Evolutionary conservation across 2,329 filamentous ascomycete genomes (phyloP), one percentile per base, ranked within the genome.

Genomic region (Fusarium nanum): DNA sequence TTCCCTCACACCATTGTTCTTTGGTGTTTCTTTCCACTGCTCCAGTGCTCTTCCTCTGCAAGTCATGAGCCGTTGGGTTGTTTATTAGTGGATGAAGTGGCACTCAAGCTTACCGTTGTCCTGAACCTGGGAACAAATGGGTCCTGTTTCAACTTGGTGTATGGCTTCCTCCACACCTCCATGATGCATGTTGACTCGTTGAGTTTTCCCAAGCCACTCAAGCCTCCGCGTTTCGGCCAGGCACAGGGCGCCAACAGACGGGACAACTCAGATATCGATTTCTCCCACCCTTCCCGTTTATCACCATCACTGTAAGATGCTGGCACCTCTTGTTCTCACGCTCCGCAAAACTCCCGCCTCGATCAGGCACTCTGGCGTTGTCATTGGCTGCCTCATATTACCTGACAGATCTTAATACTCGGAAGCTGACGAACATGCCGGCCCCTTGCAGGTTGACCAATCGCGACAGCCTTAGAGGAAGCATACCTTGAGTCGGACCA

Each of bases 351-450:
- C 55, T 68, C 56, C 49, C 67, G 56, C 56, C 34, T 45, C 53
- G 56, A 45, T 40, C 67, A 70, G 67, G 67, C 42, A 70, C 67
- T 27, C 57, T 12, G 16, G 42, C 34, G 37, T 37, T 64, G 49
- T 44, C 54, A 79, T 79, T 79, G 78, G 78, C 48, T 64, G 61
- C 72, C 54, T 64, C 60, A 56, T 45, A 20, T 52, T 54, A 56
- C 44, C 76, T 76, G 76, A 72, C 66, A 70, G 59, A 60, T 56
- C 64, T 65, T 58, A 37, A 37, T 37, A 72, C 64, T 62, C 56
- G 52, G 68, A 72, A 71, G 67, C 49, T 73, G 74, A 57, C 48
- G 56, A 52, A 64, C 71, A 68, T 56, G 67, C 56, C 65, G 54
- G 63, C 65, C 49, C 71, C 73, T 71, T 74, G 73, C 71, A 70